Evolutionary conservation across 768 basidiomycete genomes (phyloP).

Genomic region (Filobasidium wieringae): DNA sequence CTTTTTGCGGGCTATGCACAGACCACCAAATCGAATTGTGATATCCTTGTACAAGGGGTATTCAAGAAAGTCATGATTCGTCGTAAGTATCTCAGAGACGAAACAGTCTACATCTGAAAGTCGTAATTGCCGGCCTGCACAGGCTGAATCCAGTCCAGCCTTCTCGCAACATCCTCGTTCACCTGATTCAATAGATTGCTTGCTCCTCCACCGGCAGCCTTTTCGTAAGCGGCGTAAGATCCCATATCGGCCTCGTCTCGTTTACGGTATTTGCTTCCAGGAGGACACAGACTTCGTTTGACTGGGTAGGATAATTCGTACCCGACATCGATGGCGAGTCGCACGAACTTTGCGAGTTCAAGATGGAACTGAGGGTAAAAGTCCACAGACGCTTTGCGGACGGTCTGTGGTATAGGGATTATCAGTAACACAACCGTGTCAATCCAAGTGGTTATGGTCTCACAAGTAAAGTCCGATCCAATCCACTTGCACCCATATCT

Average conservation of each 20-base stretch:
- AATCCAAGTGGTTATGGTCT: slow-evolving; percentile 22
- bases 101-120: too few species aligned
- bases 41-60: too few species aligned
- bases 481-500: slow-evolving; percentile 79
- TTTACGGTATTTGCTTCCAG: slow-evolving; percentile 4
- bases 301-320: slow-evolving; percentile 9
- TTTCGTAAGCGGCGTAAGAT: background rate
- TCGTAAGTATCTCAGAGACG: too few species aligned
- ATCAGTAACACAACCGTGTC: background rate
- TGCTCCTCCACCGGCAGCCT: background rate
- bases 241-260: background rate
- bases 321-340: background rate
- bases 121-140: background rate
- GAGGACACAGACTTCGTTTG: slow-evolving; percentile 1
- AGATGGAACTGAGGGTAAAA: slow-evolving; percentile 93
- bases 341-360: slow-evolving; percentile 77
- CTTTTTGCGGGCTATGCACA: too few species aligned
- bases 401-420: slow-evolving; percentile 49
- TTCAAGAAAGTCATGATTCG: too few species aligned
- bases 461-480: slow-evolving; percentile 83
- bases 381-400: slow-evolving; percentile 83
- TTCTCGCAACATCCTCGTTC: background rate
- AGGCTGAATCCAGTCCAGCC: background rate
- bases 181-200: background rate
- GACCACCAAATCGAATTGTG: too few species aligned